Conservation (phyloP, 169 alveolate genomes). For the Plasmodium fragile region DNA sequence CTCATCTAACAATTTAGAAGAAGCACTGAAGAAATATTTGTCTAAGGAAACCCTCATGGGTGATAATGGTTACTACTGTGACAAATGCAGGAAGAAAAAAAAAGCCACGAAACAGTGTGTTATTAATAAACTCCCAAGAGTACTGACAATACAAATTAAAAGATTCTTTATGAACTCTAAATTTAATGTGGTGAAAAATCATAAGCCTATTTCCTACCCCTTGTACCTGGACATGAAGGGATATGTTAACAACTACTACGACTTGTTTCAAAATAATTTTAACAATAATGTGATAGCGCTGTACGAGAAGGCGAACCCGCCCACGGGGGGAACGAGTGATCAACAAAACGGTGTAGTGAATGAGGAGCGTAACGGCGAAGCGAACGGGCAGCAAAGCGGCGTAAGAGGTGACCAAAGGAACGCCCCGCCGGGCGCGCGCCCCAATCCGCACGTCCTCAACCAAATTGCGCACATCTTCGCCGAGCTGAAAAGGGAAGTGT, state of each 20-base stretch:
- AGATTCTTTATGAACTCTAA: conserved; percentile 78
- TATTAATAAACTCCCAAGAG: conserved; percentile 80
- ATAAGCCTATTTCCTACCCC: conserved; percentile 52
- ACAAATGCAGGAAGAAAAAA: conserved; percentile 78
- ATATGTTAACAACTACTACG: conserved; percentile 49
- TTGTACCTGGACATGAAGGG: conserved; percentile 57
- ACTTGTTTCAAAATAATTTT: conserved; percentile 39
- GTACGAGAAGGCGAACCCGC: conserved; percentile 37
- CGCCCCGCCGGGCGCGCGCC: not conserved
- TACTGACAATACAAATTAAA: conserved; percentile 79
- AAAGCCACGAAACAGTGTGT: conserved; percentile 83
- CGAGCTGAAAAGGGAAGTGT: conserved; percentile 28
- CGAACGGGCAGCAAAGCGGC: not conserved
- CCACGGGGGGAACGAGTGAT: not conserved
- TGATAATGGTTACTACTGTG: conserved; percentile 83
- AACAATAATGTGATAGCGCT: conserved; percentile 57
- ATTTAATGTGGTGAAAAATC: conserved; percentile 37
- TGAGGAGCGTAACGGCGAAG: not conserved
- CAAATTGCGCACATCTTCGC: conserved; percentile 26
- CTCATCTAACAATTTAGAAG: conserved; percentile 78
- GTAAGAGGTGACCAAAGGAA: not conserved
- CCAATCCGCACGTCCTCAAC: conserved; percentile 5
- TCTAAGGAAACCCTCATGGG: conserved; percentile 75
- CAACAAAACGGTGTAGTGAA: not conserved
- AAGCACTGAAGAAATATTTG: conserved; percentile 74